Evolutionary conservation across 2,329 filamentous ascomycete species (phyloP), one percentile per base, ranked within the genome.

Genomic region (Polytolypa hystricis): DNA sequence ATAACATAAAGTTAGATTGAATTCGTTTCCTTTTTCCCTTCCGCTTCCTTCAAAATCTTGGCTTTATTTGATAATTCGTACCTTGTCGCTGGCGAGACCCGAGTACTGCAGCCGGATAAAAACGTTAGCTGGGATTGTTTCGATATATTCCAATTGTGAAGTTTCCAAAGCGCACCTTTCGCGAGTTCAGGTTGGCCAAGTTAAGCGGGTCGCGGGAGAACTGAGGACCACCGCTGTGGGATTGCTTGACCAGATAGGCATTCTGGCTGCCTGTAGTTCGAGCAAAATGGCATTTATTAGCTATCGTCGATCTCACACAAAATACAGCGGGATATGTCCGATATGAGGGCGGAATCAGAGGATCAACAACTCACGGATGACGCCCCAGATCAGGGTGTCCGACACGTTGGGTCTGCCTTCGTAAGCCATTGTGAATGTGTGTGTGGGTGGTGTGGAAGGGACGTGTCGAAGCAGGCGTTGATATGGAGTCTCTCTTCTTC

Each of bases 201-300:
- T 96, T 98, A 53, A 95, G 70, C 56, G 87, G 84, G 64, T 96
- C 89, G 55, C 83, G 82, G 54, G 89, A 96, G 76, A 98, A 86
- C 69, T 84, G 82, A 54, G 82, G 72, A 64, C 84, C 82, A 59
- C 84, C 86, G 57, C 72, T 73, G 55, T 69, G 67, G 62, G 77
- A 80, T 71, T 84, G 82, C 81, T 94, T 94, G 64, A 89, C 83
- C 63, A 94, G 80, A 77, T 73, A 94, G 62, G 84, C 70, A 72
- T 93, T 94, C 71, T 85, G 78, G 71, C 69, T 70, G 70, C 86
- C 87, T 95, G 60, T 50, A 43, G 14, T 36, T 12, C 10, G 33
- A 18, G 29, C 4, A 19, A 18, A 30, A 2, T 30, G n/a, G n/a
- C 21, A 25, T 25, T 25, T 25, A 25, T 25, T n/a, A n/a, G n/a